A percentile compares a stretch with the other conserved stretches of the same genome.
Conservation (phyloP, 352 stramenopile genomes). For the Phytopythium boreale region DNA sequence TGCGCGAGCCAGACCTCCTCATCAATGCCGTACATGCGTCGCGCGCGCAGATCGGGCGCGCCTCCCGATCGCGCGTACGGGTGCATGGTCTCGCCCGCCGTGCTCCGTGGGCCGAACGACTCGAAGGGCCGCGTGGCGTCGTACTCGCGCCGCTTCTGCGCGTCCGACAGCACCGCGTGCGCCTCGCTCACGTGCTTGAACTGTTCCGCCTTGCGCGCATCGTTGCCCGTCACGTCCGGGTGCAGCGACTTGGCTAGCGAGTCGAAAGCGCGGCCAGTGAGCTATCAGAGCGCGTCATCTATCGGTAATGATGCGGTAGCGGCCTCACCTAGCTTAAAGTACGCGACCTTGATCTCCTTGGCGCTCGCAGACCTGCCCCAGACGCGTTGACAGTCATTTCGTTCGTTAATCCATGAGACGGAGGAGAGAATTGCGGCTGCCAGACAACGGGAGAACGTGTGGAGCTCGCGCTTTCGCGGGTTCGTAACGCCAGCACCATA, state of each 20-base stretch:
- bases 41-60: slow-evolving; percentile 21
- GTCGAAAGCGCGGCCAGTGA: neutral
- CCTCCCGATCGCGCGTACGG: slow-evolving; percentile 46
- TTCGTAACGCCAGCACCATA: too few relatives aligned
- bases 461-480: neutral
- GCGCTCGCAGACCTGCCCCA: slow-evolving; percentile 27
- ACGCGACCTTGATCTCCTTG: slow-evolving; percentile 82
- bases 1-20: slow-evolving; percentile 84
- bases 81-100: slow-evolving; percentile 38
- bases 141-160: slow-evolving; percentile 53
- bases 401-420: slow-evolving; percentile 16
- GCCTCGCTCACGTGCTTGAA: slow-evolving; percentile 85
- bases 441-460: neutral
- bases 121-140: slow-evolving; percentile 46
- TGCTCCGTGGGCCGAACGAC: slow-evolving; percentile 40
- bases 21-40: slow-evolving; percentile 69
- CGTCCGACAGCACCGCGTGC: slow-evolving; percentile 74
- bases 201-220: slow-evolving; percentile 74
- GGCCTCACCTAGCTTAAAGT: slow-evolving; percentile 61
- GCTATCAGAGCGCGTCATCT: neutral
- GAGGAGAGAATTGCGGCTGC: neutral
- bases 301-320: too few relatives aligned
- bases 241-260: slow-evolving; percentile 70
- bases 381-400: neutral
- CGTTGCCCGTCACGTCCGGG: slow-evolving; percentile 84